Percentiles rank a stretch among this genome's conserved stretches.
Evolutionary conservation across 192 early-diverging fungal species (phyloP).

Genomic region (Umbelopsis vinacea): DNA sequence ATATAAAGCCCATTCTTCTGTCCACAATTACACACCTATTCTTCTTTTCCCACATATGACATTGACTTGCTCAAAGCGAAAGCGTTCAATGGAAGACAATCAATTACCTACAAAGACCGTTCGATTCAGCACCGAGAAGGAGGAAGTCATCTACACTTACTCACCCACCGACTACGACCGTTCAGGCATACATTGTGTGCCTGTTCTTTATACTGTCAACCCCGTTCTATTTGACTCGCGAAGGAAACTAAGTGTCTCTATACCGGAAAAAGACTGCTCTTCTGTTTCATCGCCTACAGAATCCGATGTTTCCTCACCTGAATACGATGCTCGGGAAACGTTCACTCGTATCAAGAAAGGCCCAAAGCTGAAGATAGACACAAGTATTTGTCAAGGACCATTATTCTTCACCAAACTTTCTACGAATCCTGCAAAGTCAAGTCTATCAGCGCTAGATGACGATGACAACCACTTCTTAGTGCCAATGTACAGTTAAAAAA

Average conservation of each 20-base stretch:
- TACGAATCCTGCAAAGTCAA: slow-evolving; percentile 25
- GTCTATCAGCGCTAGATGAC: background rate
- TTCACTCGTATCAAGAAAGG: slow-evolving; percentile 24
- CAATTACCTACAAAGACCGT: slow-evolving; percentile 23
- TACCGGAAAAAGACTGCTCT: slow-evolving; percentile 11
- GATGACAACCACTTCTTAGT: slow-evolving; percentile 6
- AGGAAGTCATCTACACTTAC: slow-evolving; percentile 29
- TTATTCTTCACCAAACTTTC: slow-evolving; percentile 33
- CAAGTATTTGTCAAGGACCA: slow-evolving; percentile 25
- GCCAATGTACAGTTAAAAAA: slow-evolving; percentile 7
- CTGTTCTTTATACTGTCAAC: slow-evolving; percentile 32
- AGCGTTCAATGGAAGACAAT: slow-evolving; percentile 25
- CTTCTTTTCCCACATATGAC: slow-evolving; percentile 2
- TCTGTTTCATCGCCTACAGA: background rate
- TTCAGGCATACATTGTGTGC: slow-evolving; percentile 25
- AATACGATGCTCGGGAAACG: slow-evolving; percentile 23
- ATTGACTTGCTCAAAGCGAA: background rate
- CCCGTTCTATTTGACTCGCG: slow-evolving; percentile 23
- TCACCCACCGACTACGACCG: slow-evolving; percentile 35
- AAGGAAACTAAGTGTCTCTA: slow-evolving; percentile 24
- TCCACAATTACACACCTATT: background rate
- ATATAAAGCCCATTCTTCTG: background rate
- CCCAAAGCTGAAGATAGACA: slow-evolving; percentile 33
- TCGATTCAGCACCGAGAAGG: slow-evolving; percentile 27
- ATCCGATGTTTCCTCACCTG: background rate